Evolutionary conservation across 108 stramenopile species (phyloP).

Genomic region (Cyclotella baltica): DNA sequence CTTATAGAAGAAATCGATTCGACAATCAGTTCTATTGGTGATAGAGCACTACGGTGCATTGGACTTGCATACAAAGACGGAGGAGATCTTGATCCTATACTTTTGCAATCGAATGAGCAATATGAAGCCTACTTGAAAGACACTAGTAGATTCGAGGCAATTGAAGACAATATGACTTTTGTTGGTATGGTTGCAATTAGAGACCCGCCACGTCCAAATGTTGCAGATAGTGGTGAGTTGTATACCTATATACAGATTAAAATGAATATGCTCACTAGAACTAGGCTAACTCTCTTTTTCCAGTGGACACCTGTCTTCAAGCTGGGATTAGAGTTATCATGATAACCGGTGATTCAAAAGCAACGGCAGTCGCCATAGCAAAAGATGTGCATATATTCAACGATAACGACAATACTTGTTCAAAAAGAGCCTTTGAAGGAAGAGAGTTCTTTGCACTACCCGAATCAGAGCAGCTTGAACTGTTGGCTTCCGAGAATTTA

Average conservation of each 20-base stretch:
- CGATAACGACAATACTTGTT: slow-evolving; percentile 18
- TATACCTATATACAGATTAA: not conserved
- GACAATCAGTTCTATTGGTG: slow-evolving; percentile 76
- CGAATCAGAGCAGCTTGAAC: slow-evolving; percentile 64
- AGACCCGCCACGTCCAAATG: slow-evolving; percentile 97
- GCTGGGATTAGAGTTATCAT: slow-evolving; percentile 98
- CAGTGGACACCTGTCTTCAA: slow-evolving; percentile 59
- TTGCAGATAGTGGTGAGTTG: slow-evolving; percentile 78
- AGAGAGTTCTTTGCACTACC: slow-evolving; percentile 80
- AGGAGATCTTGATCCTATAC: slow-evolving; percentile 43
- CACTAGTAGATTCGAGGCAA: slow-evolving; percentile 72
- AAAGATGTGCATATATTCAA: slow-evolving; percentile 76
- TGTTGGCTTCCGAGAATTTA: slow-evolving; percentile 80
- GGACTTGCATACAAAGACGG: slow-evolving; percentile 91
- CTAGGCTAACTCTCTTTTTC: not conserved
- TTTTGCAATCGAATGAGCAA: slow-evolving; percentile 51
- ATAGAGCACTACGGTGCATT: slow-evolving; percentile 90
- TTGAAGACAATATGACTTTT: slow-evolving; percentile 94
- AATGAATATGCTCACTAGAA: not conserved
- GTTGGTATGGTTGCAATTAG: slow-evolving; percentile 94
- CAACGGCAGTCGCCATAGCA: slow-evolving; percentile 95
- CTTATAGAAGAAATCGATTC: slow-evolving; percentile 64
- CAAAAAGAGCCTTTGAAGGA: slow-evolving; percentile 61
- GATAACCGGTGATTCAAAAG: slow-evolving; percentile 98
- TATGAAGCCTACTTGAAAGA: slow-evolving; percentile 62